Conservation (phyloP, 2,329 filamentous ascomycete species). For the Teratosphaeria nubilosa region DNA sequence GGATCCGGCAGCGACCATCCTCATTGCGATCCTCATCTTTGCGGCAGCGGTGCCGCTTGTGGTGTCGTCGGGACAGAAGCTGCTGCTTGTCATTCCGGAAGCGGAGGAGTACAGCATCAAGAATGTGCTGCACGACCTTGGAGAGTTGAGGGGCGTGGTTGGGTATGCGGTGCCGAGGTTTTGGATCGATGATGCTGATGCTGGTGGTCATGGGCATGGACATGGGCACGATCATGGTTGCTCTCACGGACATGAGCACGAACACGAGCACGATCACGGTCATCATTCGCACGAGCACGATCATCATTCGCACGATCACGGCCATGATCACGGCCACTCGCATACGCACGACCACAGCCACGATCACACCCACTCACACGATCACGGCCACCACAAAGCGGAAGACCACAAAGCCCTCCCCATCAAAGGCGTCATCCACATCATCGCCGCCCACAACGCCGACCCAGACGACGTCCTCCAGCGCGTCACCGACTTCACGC, state of each 20-base stretch:
- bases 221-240: constrained; percentile 20
- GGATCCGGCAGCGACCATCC: constrained; percentile 86
- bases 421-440: constrained; percentile 75
- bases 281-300: not conserved
- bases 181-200: constrained; percentile 69
- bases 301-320: not conserved
- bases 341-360: constrained; percentile 11
- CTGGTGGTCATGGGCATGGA: not conserved
- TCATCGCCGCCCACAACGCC: constrained; percentile 61
- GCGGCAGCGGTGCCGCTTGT: constrained; percentile 85
- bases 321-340: constrained; percentile 1
- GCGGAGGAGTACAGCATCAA: constrained; percentile 80
- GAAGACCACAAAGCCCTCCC: constrained; percentile 26
- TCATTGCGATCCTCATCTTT: constrained; percentile 89
- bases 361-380: constrained; percentile 5
- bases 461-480: constrained; percentile 76
- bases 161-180: constrained; percentile 83
- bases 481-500: constrained; percentile 62
- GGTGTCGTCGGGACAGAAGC: constrained; percentile 66
- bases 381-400: not conserved
- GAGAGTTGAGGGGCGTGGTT: constrained; percentile 70
- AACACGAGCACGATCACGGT: constrained; percentile 6
- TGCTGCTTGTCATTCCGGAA: constrained; percentile 76
- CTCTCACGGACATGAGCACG: constrained; percentile 35
- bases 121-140: constrained; percentile 74